Base-by-base conservation (phyloP, 441 rosid genomes). In the Eutrema salsugineum region DNA sequence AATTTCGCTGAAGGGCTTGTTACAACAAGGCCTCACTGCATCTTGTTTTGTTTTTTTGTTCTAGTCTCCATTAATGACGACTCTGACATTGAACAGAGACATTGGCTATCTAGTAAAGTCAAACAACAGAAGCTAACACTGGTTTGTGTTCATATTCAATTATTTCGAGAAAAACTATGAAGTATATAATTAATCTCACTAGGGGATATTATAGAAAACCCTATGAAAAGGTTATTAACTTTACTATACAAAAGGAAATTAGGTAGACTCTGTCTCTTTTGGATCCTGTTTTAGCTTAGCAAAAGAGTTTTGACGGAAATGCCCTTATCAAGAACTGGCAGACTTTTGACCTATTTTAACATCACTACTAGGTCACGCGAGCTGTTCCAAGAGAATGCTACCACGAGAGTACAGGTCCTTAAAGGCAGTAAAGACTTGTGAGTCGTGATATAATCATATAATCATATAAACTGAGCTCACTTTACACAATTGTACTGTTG, bases 1-100 rank as follows among this genome's bases (percentile, higher is more conserved):
- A 62, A 54, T 75, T 35, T 60, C 24, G 24, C 10, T 67, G 2
- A 58, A 39, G 19, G 48, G 59, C 28, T 47, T 65, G 43, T 57
- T 24, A 57, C 66, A 28, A 63, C 38, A 50, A 22, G 27, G 46
- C 19, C 30, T 30, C 11, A 55, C 77, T 57, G 48, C 73, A 60
- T 30, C 78, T 58, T 58, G 77, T 40, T 73, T 56, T 27, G 22
- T 70, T 63, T 46, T 30, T 33, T 39, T 11, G 4, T 6, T 24
- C 20, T 17, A 22, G 74, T 62, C 65, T 27, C 27, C 33, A 44
- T 75, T 53, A 62, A 62, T 75, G 59, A 11, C 32, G 74, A 60
- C 70, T 59, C 63, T 75, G 78, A 68, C 74, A 46, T 11, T 27
- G 58, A 75, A 50, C 68, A 12, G n/a, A 12, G n/a, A 40, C 32